Evolutionary conservation across 176 grass and related monocot species (phyloP), one percentile per base, ranked within the genome.

Genomic region (Hsuehochloa calcarea): DNA sequence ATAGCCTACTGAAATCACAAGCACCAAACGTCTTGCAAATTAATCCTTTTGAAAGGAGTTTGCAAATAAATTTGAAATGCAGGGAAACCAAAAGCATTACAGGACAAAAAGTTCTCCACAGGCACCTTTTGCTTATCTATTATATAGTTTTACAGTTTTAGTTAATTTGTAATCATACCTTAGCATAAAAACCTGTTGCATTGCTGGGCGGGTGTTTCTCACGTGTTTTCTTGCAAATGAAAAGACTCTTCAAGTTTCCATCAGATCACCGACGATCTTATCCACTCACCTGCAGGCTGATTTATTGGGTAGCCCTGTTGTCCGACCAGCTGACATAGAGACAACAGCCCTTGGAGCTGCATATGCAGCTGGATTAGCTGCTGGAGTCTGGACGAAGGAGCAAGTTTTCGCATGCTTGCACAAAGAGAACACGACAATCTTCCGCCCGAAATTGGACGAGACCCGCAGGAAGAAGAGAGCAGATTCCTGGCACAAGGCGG

Each of bases 281-380:
- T 50, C 6, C 8, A n/a, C 5, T 9, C 5, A 68, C 4, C 2
- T 80, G 50, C 68, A 98, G 96, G 96, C 93, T 81, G 91, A 95
- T 92, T 26, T 95, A 10, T 46, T 98, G 54, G 96, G 96, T 0
- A 93, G 89, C 17, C 89, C 93, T 54, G 93, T 98, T 27, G 78
- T 95, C 0, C 66, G 96, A 19, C 96, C 93, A 6, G 91, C 96
- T 13, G 96, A 95, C 45, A 93, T 81, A 0, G 93, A 98, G 49
- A 98, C 96, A 8, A 98, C 96, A 1, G 93, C 96, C 1, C 93
- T 98, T 12, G 96, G 93, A 22, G 96, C 96, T 25, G 93, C 96
- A 7, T 98, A 95, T 23, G 96, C 96, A 0, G 93, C 96, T 61
- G 96, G 96, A 0, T 84, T 98, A 41, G 89, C 96, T 26, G 75